phyloP scores from a whole-genome alignment of 192 early-diverging fungal genomes.

The Coemansia sp. region DNA sequence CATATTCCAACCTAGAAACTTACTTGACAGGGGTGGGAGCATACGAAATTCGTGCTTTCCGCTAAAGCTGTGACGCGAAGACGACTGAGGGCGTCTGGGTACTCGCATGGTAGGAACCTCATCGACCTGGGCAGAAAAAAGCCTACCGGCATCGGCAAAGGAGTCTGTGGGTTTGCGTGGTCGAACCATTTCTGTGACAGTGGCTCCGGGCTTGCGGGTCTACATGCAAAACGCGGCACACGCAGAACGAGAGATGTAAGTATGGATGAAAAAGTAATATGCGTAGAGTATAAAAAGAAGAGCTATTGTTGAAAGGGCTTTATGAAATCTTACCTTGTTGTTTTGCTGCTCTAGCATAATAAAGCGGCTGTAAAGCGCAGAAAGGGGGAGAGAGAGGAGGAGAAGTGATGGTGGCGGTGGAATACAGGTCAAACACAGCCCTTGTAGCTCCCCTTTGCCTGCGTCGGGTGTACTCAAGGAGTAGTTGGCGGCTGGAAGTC shows the following conservation, averaged over 20 bases:
- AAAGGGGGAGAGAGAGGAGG: not conserved
- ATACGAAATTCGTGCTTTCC: conserved; percentile 53
- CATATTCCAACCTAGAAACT: conserved; percentile 8
- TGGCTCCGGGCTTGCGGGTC: conserved; percentile 39
- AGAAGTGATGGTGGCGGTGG: not conserved
- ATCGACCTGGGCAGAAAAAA: conserved; percentile 49
- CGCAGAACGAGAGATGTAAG: conserved; percentile 2
- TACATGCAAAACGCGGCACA: conserved; percentile 16
- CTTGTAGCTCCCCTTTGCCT: conserved; percentile 1
- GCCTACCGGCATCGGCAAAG: conserved; percentile 33
- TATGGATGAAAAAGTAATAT: not conserved
- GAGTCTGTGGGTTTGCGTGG: conserved; percentile 50
- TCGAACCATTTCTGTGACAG: conserved; percentile 42
- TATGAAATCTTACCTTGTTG: conserved; percentile 27
- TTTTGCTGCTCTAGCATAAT: conserved; percentile 48
- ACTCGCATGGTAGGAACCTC: conserved; percentile 43
- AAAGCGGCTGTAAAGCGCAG: conserved; percentile 1
- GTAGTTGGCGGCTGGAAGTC: not conserved
- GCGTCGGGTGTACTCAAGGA: not conserved
- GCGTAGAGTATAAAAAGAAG: not conserved
- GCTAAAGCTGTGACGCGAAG: conserved; percentile 54
- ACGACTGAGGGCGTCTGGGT: conserved; percentile 51
- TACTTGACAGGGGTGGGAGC: conserved; percentile 48
- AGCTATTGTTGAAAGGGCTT: conserved; percentile 5
- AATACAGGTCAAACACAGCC: conserved; percentile 4